A percentile compares a stretch with the other conserved stretches of the same genome.
Conservation (phyloP, 441 rosid species). For the Arabidopsis hybrid region DNA sequence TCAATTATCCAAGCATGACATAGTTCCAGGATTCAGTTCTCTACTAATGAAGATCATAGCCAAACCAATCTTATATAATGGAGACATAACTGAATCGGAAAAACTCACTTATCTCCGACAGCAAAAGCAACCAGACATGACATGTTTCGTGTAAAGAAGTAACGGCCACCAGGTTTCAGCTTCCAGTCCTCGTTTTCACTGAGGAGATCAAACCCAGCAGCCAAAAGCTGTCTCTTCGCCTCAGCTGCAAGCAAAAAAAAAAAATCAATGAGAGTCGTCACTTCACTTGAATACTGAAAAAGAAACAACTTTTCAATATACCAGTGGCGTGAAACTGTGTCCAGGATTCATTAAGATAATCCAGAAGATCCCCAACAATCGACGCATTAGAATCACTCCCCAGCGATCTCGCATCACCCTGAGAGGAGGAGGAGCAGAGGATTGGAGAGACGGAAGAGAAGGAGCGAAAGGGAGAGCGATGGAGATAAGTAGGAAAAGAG, state of each 20-base stretch:
- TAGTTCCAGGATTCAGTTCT: not conserved
- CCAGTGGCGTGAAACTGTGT: conserved; percentile 96
- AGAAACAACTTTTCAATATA: conserved; percentile 20
- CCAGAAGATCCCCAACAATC: conserved; percentile 76
- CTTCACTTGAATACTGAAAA: not conserved
- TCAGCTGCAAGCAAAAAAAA: conserved; percentile 60
- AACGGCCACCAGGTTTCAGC: conserved; percentile 89
- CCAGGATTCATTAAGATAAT: conserved; percentile 95
- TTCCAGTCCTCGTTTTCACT: conserved; percentile 89
- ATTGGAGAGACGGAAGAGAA: conserved; percentile 48
- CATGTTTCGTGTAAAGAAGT: conserved; percentile 93
- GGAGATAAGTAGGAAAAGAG: conserved; percentile 32
- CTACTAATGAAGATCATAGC: not conserved
- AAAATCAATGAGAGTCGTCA: conserved; percentile 4
- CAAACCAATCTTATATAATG: not conserved
- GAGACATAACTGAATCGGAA: not conserved
- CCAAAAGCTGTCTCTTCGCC: conserved; percentile 73
- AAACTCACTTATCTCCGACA: conserved; percentile 82
- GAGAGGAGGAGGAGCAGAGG: conserved; percentile 44
- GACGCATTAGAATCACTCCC: conserved; percentile 43
- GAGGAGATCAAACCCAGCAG: conserved; percentile 77
- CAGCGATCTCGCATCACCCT: conserved; percentile 38
- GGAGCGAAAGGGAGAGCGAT: conserved; percentile 44
- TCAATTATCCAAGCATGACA: not conserved
- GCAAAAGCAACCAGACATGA: conserved; percentile 95